Evolutionary conservation across 2,329 filamentous ascomycete species (phyloP), one percentile per base, ranked within the genome.

Genomic region (Didymella glomerata): DNA sequence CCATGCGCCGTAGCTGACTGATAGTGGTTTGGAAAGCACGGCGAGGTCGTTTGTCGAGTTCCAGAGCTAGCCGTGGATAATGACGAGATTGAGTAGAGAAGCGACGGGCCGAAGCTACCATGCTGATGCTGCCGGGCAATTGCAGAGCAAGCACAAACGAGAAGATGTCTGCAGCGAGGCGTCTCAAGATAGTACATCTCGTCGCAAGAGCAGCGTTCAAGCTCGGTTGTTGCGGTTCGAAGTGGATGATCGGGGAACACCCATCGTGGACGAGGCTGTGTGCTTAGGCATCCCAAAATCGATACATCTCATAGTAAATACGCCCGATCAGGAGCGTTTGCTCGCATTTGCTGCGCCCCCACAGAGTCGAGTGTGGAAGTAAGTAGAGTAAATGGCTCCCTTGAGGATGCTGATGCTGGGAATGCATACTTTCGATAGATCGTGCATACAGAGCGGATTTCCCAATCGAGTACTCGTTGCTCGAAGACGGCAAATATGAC

Each of bases 271-370:
- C 30, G 44, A 54, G 51, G 51, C 51, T 54, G 44, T 54, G 50
- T 28, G 44, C 18, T 54, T 42, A 54, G 51, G 51, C 51, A 47
- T 48, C 51, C 51, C 44, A 32, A 13, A 54, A 47, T 46, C 51
- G 18, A 54, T 54, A 54, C 44, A 41, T 32, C 24, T 13, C n/a
- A 18, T 22, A 54, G 34, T 14, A 48, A 48, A 41, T 25, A 25
- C 11, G 13, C 51, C 34, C 11, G 30, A 48, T 34, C 2, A 6
- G 25, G 42, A n/a, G n/a, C n/a, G n/a, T n/a, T n/a, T n/a, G n/a
- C n/a, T n/a, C 25, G 25, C 10, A 46, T 13, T 47, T 38, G 44
- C 30, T 38, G 1, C 36, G 41, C 50, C 50, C 6, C 42, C 41
- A 38, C 22, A 16, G 9, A 30, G 28, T 30, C 28, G 9, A 30